phyloP scores from a whole-genome alignment of 129 eudicot genomes.

The Chrysanthemum lavandulifolium region DNA sequence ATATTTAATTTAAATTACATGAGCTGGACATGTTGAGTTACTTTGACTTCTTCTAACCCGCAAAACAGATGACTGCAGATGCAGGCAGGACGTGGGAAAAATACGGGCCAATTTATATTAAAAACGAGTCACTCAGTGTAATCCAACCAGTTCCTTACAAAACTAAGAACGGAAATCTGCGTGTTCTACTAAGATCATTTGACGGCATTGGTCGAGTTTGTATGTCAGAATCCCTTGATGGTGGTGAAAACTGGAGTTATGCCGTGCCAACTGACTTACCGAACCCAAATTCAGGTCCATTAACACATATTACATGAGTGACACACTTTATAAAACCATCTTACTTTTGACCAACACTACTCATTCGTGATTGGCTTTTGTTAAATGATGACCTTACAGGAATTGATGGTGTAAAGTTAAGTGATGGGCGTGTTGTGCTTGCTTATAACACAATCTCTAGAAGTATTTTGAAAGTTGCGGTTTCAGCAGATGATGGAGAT shows the following conservation, averaged over 20 bases:
- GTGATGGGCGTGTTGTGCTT: conserved; percentile 69
- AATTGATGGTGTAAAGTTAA: conserved; percentile 89
- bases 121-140: conserved; percentile 61
- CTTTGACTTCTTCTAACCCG: not conserved
- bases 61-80: conserved; percentile 81
- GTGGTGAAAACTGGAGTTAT: conserved; percentile 87
- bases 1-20: not conserved
- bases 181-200: conserved; percentile 79
- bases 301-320: not conserved
- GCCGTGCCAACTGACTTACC: conserved; percentile 75
- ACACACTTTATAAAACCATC: not conserved
- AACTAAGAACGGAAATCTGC: conserved; percentile 71
- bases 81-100: conserved; percentile 85
- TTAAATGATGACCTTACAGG: conserved; percentile 38
- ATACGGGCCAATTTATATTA: conserved; percentile 79
- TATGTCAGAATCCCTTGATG: conserved; percentile 88
- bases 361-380: conserved; percentile 9
- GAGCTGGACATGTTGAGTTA: not conserved
- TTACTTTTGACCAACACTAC: not conserved
- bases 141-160: conserved; percentile 97
- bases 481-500: conserved; percentile 73
- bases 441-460: conserved; percentile 79
- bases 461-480: conserved; percentile 61
- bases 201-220: conserved; percentile 71
- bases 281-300: conserved; percentile 94